Conservation (phyloP, 2,329 filamentous ascomycete species). For the Aspergillus texensis region DNA sequence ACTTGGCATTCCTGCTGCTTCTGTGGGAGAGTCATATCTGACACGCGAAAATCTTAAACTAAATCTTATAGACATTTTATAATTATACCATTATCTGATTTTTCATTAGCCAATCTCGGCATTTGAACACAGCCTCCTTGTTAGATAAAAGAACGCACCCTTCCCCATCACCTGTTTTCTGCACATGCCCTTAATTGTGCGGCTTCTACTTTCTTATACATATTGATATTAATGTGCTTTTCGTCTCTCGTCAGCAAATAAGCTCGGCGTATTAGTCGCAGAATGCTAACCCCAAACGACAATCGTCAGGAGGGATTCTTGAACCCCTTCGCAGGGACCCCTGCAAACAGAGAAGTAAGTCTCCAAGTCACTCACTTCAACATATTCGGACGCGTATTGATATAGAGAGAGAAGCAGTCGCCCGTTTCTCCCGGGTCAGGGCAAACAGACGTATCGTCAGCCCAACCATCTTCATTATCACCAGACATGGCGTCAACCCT, state of each 20-base stretch:
- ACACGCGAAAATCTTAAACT: neutral
- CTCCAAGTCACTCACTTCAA: neutral
- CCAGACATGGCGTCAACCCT: slow-evolving; percentile 28
- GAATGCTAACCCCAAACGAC: slow-evolving; percentile 21
- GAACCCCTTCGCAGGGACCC: slow-evolving; percentile 15
- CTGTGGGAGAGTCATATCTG: neutral
- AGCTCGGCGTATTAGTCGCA: slow-evolving; percentile 13
- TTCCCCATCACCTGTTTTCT: neutral
- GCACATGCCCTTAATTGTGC: slow-evolving; percentile 9
- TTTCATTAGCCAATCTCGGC: slow-evolving; percentile 6
- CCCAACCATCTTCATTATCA: slow-evolving; percentile 24
- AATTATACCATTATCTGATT: neutral
- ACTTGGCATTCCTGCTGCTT: neutral
- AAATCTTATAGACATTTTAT: neutral
- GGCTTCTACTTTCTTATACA: neutral
- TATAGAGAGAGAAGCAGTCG: slow-evolving; percentile 7
- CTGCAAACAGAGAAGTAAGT: slow-evolving; percentile 17
- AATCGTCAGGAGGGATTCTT: slow-evolving; percentile 13
- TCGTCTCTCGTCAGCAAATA: slow-evolving; percentile 8
- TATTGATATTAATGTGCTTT: slow-evolving; percentile 4
- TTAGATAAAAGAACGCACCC: slow-evolving; percentile 3
- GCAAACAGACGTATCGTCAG: slow-evolving; percentile 7
- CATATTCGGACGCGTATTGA: slow-evolving; percentile 2
- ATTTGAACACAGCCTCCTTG: slow-evolving; percentile 4
- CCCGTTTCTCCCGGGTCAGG: slow-evolving; percentile 7